Evolutionary conservation across 345 rosid genomes (phyloP).

Genomic region (Salix dunnii): DNA sequence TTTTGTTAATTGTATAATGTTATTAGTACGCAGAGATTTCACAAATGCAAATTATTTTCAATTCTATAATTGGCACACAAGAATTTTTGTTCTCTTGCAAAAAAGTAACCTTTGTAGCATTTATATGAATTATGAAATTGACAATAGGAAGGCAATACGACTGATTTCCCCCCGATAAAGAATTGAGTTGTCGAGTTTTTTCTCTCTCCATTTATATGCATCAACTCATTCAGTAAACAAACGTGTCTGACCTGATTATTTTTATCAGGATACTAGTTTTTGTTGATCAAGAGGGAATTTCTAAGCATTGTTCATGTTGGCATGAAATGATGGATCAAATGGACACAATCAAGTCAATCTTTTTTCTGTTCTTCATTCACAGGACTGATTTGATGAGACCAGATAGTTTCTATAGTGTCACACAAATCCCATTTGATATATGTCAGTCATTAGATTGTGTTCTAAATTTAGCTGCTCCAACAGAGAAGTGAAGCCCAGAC

Average conservation of each 20-base stretch:
- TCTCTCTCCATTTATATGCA: not conserved
- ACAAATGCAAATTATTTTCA: slow-evolving; percentile 15
- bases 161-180: not conserved
- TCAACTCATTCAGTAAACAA: not conserved
- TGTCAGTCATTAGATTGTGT: too few relatives aligned
- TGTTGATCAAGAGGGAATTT: not conserved
- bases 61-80: not conserved
- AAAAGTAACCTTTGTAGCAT: not conserved
- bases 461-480: too few relatives aligned
- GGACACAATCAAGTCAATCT: not conserved
- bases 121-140: not conserved
- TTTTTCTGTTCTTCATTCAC: not conserved
- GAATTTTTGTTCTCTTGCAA: not conserved
- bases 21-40: not conserved
- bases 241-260: too few relatives aligned
- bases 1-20: slow-evolving; percentile 27
- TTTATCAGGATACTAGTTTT: not conserved
- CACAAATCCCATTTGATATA: too few relatives aligned
- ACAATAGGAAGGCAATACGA: not conserved
- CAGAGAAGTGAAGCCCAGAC: slow-evolving; percentile 22
- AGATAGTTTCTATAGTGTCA: not conserved
- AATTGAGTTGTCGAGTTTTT: not conserved
- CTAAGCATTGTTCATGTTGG: not conserved
- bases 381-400: not conserved
- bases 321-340: not conserved